Percentiles rank a stretch among this genome's conserved stretches.
Conservation (phyloP, 2,329 filamentous ascomycete species). For the Rhinocladiella mackenziei region DNA sequence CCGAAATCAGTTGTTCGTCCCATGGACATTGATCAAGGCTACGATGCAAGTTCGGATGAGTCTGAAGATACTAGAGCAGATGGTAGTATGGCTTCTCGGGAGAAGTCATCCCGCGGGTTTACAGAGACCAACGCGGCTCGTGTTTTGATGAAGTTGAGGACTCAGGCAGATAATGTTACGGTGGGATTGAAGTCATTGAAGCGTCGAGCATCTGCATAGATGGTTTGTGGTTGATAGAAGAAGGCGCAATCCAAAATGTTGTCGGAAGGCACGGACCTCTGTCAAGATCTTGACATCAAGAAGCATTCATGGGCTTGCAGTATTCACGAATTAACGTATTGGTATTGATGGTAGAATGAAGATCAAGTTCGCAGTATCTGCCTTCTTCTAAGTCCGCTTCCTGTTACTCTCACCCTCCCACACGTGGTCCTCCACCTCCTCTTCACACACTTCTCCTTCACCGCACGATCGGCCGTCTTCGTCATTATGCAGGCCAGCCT, state of each 20-base stretch:
- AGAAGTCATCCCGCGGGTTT: constrained; percentile 17
- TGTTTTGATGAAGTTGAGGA: constrained; percentile 29
- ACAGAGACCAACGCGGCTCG: constrained; percentile 37
- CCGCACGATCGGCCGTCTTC: not conserved
- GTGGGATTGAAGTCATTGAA: constrained; percentile 32
- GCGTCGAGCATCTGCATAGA: constrained; percentile 29
- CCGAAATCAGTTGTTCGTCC: constrained; percentile 2
- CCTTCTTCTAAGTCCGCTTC: too few relatives aligned
- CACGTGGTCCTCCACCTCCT: not conserved
- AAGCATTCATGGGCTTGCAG: too few relatives aligned
- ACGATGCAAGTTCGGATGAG: constrained; percentile 20
- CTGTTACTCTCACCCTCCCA: not conserved
- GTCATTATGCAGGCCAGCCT: not conserved
- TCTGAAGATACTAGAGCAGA: constrained; percentile 8
- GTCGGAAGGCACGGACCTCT: not conserved
- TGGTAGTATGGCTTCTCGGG: constrained; percentile 2
- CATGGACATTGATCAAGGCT: constrained; percentile 19
- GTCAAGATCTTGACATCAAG: too few relatives aligned
- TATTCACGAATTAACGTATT: too few relatives aligned
- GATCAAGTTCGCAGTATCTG: not conserved
- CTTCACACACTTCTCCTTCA: not conserved
- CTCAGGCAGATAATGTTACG: constrained; percentile 13
- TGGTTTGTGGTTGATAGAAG: not conserved
- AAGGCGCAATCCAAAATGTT: not conserved
- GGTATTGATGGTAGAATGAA: too few relatives aligned